Evolutionary conservation across 768 basidiomycete species (phyloP).

Genomic region (Chlorophyllum brunneum): DNA sequence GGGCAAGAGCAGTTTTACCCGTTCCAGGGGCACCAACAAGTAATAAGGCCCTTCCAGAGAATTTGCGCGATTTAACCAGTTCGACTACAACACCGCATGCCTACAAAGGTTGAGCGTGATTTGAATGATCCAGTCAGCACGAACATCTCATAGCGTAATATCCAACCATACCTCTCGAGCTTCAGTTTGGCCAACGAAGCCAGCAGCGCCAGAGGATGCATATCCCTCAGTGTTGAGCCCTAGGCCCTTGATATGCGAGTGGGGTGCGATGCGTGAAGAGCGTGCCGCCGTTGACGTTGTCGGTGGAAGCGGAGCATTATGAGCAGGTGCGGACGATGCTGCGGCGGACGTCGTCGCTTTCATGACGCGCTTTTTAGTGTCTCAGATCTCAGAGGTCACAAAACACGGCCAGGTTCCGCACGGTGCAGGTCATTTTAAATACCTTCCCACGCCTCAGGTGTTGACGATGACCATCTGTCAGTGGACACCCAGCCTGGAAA

Average conservation of each 20-base stretch:
- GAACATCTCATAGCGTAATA: not conserved
- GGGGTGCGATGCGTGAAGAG: conserved; percentile 81
- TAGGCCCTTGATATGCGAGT: conserved; percentile 96
- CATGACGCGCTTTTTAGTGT: conserved; percentile 17
- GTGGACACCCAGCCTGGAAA: too few relatives aligned
- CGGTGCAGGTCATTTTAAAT: too few relatives aligned
- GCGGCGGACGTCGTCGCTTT: conserved; percentile 39
- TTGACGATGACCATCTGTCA: too few relatives aligned
- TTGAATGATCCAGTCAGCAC: not conserved
- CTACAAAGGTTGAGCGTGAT: conserved; percentile 32
- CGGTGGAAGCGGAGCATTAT: conserved; percentile 72
- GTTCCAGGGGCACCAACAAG: conserved; percentile 96
- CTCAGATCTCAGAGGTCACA: too few relatives aligned
- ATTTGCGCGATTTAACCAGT: conserved; percentile 86
- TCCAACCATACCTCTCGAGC: conserved; percentile 76
- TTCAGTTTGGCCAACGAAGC: conserved; percentile 87
- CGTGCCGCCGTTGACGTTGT: conserved; percentile 56
- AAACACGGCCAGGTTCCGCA: too few relatives aligned
- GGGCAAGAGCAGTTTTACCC: conserved; percentile 94
- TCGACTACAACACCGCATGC: conserved; percentile 90
- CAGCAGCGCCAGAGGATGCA: conserved; percentile 68
- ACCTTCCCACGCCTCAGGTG: not conserved
- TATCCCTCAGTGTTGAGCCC: conserved; percentile 83
- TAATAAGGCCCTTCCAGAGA: conserved; percentile 88
- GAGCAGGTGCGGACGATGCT: conserved; percentile 52